Evolutionary conservation across 2,329 filamentous ascomycete species (phyloP), one percentile per base, ranked within the genome.

Genomic region (Penicillium sp.): DNA sequence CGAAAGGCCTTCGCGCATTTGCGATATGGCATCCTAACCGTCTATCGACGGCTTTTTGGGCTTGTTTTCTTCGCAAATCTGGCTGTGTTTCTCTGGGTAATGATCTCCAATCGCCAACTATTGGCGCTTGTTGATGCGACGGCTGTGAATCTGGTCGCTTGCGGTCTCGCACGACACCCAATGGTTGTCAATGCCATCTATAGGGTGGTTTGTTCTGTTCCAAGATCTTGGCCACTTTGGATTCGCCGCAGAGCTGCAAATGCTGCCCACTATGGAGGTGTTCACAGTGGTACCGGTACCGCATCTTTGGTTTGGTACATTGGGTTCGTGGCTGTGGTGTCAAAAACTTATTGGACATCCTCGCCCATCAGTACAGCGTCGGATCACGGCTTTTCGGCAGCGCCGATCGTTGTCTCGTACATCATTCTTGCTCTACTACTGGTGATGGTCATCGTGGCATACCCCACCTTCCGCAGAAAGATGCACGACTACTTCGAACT

Each of bases 401-500:
- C 76, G 13, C 77, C 82, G 21, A 66, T 80, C 21, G 75, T 79
- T 11, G 71, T 88, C 23, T 81, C 83, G 4, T 87, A 83, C 65
- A 64, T 86, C 24, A 78, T 89, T 29, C 75, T 83, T 42, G 67
- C 74, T 2, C 77, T 90, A 36, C 78, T 89, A 58, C 64, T 83
- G 51, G 66, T 76, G 28, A 87, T 91, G 66, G 77, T 89, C 44
- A 72, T 77, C 36, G 82, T 85, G 39, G 86, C 89, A 3, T 81
- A 87, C 68, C 89, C 89, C 1, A 67, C 71, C 2, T 77, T 91
- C 61, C 84, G 89, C 26, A 76, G 79, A 58, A 80, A 76, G 37
- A 78, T 81, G 60, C 89, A 92, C 74, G 82, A 92, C 71, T 71
- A 80, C 46, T 92, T 91, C 67, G 89, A 92, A 72, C 73, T 83